Percentiles rank a stretch among this genome's conserved stretches.
These are phyloP conservation scores for Solanum phureja DNA, from an alignment of 257 asterid genomes.

Conservation along the genomic window DNA sequence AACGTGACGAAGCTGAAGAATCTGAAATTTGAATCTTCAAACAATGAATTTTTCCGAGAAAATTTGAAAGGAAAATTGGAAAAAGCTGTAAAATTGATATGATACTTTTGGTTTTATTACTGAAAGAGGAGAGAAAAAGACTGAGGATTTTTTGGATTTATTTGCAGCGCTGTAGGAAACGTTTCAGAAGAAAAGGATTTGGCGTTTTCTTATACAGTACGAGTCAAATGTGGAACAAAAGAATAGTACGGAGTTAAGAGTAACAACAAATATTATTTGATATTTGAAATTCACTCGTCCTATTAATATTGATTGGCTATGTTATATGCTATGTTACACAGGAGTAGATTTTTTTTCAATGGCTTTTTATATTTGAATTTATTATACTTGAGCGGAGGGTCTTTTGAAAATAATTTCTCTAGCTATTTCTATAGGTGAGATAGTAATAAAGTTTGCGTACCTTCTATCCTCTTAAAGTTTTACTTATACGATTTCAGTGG, in stretches of 20 bases:
- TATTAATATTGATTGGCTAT: neutral
- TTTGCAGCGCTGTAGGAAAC: neutral
- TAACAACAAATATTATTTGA: neutral
- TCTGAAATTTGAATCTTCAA: neutral
- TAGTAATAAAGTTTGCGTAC: rapidly evolving
- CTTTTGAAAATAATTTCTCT: no score
- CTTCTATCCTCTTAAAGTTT: no score
- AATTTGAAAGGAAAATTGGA: neutral
- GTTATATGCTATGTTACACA: no score
- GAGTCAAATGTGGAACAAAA: neutral
- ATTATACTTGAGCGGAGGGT: rapidly evolving
- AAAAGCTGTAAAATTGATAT: neutral
- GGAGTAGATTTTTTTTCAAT: no score
- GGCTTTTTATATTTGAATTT: no score
- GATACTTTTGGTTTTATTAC: neutral
- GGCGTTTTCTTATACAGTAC: neutral
- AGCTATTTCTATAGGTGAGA: rapidly evolving
- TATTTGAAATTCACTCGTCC: neutral
- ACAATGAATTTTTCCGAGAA: neutral
- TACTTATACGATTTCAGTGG: neutral
- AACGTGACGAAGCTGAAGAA: neutral
- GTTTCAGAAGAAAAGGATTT: neutral
- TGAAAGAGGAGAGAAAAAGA: neutral
- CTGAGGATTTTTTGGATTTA: neutral
- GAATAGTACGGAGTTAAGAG: neutral